These are phyloP conservation scores for Phytophthora lateralis DNA, from an alignment of 352 stramenopile genomes.

Conservation along the genomic window DNA sequence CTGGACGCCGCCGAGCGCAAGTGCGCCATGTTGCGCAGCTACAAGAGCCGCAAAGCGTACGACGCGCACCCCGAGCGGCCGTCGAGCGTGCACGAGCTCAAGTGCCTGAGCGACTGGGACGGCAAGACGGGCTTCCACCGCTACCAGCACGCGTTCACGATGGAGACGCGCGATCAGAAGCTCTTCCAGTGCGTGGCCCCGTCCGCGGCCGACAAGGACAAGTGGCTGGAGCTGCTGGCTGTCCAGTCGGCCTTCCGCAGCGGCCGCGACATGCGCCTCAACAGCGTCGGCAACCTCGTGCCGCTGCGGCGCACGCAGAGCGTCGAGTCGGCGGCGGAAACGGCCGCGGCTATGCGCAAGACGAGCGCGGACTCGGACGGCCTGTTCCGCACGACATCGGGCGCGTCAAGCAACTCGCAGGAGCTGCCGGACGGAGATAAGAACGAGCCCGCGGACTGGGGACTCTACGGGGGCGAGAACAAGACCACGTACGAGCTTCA, in stretches of 20 bases:
- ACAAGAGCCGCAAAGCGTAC: conserved; percentile 62
- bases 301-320: conserved; percentile 32
- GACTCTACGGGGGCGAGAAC: conserved; percentile 46
- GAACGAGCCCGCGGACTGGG: conserved; percentile 63
- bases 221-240: conserved; percentile 73
- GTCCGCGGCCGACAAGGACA: conserved; percentile 48
- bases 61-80: conserved; percentile 53
- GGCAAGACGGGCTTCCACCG: conserved; percentile 78
- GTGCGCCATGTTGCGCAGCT: conserved; percentile 75
- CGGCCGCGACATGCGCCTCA: conserved; percentile 25
- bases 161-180: conserved; percentile 78
- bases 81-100: conserved; percentile 60
- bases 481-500: conserved; percentile 55
- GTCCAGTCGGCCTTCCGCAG: conserved; percentile 33
- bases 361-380: conserved; percentile 26
- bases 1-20: conserved; percentile 49
- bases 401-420: conserved; percentile 29
- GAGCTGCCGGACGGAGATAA: conserved; percentile 26
- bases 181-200: conserved; percentile 78
- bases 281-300: conserved; percentile 33
- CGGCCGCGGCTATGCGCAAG: no score
- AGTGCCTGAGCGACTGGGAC: conserved; percentile 80
- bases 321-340: conserved; percentile 18
- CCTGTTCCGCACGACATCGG: conserved; percentile 49
- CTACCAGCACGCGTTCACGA: conserved; percentile 72